Evolutionary conservation across 2,329 filamentous ascomycete species (phyloP).

Genomic region (Penicillium oxalicum): DNA sequence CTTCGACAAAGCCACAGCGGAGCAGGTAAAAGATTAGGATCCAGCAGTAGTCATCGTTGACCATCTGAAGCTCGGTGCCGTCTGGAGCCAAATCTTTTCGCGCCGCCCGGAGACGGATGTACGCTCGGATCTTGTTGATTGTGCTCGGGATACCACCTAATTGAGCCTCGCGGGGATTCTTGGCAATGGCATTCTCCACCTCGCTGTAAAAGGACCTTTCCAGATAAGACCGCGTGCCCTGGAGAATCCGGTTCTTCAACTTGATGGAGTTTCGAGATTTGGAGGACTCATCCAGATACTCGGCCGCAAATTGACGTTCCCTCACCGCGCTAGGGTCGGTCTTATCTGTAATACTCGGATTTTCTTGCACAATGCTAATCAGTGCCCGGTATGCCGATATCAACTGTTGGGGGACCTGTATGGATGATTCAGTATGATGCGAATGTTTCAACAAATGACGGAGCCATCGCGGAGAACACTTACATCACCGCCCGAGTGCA

Average conservation of each 20-base stretch:
- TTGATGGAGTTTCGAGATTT: constrained; percentile 59
- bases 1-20: constrained; percentile 72
- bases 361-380: constrained; percentile 70
- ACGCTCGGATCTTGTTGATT: constrained; percentile 86
- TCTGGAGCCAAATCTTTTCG: constrained; percentile 81
- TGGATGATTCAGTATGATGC: constrained; percentile 11
- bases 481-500: constrained; percentile 60
- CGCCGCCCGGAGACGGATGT: constrained; percentile 71
- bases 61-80: constrained; percentile 70
- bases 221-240: constrained; percentile 71
- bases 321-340: constrained; percentile 60
- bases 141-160: constrained; percentile 83
- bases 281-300: constrained; percentile 69
- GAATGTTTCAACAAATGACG: background rate
- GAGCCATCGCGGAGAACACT: constrained; percentile 19
- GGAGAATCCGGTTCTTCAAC: constrained; percentile 72
- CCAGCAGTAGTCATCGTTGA: constrained; percentile 83
- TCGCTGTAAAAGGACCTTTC: constrained; percentile 75
- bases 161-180: constrained; percentile 80
- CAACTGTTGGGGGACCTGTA: constrained; percentile 64
- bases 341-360: constrained; percentile 52
- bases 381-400: constrained; percentile 78
- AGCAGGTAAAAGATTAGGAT: constrained; percentile 89
- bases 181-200: constrained; percentile 70
- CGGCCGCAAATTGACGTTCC: constrained; percentile 68